Evolutionary conservation across 23 red algal species (phyloP).

Genomic region (Gracilaria domingensis): DNA sequence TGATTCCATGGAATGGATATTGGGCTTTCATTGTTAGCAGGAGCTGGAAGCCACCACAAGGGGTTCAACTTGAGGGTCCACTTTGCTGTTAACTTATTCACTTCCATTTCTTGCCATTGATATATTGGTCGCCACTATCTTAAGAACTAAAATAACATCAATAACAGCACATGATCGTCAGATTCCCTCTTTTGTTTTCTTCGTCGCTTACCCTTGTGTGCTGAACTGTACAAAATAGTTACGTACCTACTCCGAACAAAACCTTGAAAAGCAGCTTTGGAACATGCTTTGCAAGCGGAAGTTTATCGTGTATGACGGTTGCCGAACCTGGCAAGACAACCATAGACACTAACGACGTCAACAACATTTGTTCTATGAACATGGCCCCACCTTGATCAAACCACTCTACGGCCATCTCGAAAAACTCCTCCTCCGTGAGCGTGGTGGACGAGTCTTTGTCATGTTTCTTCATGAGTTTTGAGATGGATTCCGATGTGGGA

Average conservation of each 20-base stretch:
- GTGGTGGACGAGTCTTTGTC: conserved; percentile 31
- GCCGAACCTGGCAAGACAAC: conserved; percentile 23
- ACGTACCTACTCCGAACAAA: conserved; percentile 50
- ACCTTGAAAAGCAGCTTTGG: conserved; percentile 55
- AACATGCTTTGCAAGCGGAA: conserved; percentile 10
- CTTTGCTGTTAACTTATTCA: conserved; percentile 45
- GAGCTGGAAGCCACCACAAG: conserved; percentile 60
- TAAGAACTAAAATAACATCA: not conserved
- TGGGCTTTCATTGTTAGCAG: conserved; percentile 74
- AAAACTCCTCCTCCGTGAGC: conserved; percentile 51
- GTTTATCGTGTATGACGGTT: not conserved
- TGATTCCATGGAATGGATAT: conserved; percentile 70
- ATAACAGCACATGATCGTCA: not conserved
- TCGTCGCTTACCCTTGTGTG: too few species aligned
- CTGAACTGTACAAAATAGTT: not conserved
- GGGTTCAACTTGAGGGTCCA: conserved; percentile 1
- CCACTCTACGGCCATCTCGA: conserved; percentile 32
- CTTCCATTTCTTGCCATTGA: not conserved
- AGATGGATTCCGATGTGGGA: conserved; percentile 22
- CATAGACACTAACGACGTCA: conserved; percentile 35
- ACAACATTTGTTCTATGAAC: conserved; percentile 25
- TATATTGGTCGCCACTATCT: conserved; percentile 8
- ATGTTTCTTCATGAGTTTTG: conserved; percentile 3
- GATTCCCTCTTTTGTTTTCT: not conserved
- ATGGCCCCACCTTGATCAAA: conserved; percentile 20